These are phyloP conservation scores for Forsythia viridissima DNA, from an alignment of 257 asterid species.

Conservation along the genomic window DNA sequence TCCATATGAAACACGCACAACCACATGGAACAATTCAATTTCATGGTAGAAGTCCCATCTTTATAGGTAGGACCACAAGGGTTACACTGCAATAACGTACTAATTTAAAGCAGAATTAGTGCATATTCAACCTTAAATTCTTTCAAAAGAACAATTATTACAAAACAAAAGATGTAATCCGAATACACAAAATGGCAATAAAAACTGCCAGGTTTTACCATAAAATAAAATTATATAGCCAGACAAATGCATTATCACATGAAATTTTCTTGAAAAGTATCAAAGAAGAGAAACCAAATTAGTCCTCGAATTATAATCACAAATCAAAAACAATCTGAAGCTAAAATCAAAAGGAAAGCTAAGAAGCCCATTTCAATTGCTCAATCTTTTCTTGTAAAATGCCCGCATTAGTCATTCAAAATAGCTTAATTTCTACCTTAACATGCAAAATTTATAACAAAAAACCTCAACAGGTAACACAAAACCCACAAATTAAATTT, in stretches of 20 bases:
- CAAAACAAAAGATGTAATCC: background rate
- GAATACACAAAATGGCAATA: background rate
- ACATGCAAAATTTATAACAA: background rate
- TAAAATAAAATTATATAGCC: too few species aligned
- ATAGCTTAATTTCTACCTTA: background rate
- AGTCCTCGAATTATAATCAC: background rate
- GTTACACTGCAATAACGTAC: background rate
- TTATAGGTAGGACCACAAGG: too few species aligned
- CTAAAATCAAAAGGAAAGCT: background rate
- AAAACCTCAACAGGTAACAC: background rate
- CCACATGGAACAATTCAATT: background rate
- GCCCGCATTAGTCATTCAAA: background rate
- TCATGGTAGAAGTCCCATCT: background rate
- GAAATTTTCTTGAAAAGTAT: background rate
- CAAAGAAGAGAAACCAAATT: background rate
- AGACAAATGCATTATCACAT: too few species aligned
- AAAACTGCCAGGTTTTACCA: background rate
- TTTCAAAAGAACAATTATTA: background rate
- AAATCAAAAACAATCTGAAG: background rate
- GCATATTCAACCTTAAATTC: background rate
- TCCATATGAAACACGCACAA: background rate
- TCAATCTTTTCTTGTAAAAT: background rate
- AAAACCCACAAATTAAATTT: background rate
- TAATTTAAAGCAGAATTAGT: background rate
- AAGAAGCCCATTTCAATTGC: background rate